Conservation (phyloP, 176 grass and related monocot species). For the Secale cereale region DNA sequence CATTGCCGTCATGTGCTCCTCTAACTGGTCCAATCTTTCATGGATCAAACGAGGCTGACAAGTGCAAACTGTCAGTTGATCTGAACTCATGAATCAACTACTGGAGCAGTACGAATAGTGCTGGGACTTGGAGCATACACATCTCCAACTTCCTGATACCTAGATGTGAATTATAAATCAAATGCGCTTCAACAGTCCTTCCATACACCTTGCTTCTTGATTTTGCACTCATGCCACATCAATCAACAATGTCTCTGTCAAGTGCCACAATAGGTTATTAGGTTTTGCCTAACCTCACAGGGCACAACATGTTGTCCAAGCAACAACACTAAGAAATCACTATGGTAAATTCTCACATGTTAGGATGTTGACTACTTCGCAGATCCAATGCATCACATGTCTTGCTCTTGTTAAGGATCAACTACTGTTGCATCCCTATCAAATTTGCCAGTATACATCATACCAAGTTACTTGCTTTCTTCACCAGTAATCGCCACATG, state of each 20-base stretch:
- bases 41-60: neutral
- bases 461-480: neutral
- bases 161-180: neutral
- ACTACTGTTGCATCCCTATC: neutral
- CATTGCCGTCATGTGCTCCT: neutral
- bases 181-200: neutral
- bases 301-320: neutral
- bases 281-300: neutral
- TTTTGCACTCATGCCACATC: neutral
- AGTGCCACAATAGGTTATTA: neutral
- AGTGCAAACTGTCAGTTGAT: neutral
- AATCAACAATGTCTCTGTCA: neutral
- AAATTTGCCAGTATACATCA: neutral
- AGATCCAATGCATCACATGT: neutral
- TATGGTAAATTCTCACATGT: slow-evolving; percentile 11
- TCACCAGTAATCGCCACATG: slow-evolving; percentile 77
- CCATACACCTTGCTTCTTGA: neutral
- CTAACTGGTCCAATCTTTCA: neutral
- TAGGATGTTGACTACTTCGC: neutral
- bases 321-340: neutral
- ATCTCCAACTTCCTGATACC: neutral
- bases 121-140: neutral
- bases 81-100: neutral
- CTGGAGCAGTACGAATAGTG: neutral
- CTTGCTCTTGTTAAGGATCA: neutral